Evolutionary conservation across 148 eudicot species (phyloP), one percentile per base, ranked within the genome.

Genomic region (Rhododendron kiyosumense): DNA sequence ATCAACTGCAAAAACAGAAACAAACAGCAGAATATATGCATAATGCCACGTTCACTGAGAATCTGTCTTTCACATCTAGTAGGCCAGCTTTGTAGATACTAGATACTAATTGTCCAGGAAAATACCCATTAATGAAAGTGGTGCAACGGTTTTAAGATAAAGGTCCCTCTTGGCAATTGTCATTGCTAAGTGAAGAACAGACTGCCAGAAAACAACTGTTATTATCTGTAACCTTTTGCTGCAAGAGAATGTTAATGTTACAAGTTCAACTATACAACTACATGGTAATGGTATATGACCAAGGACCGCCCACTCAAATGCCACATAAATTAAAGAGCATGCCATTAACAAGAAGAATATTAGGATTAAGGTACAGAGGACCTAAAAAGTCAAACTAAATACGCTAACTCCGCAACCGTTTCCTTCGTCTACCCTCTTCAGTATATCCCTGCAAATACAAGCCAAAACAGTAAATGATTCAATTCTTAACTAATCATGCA

Each of bases 231-330:
- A 86, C 79, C 85, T 84, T 90, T 88, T 79, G 46, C 65, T 54
- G 89, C 78, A 81, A 85, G 85, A 84, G 80, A 85, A 71, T 83
- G 86, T 84, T 81, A 41, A 81, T 81, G 89, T 84, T 86, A 91
- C 89, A 90, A 43, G 78, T 84, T 74, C 88, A 87, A 83, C 89
- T 90, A 84, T 88, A 90, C 89, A 91, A 88, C 89, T 91, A 90
- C 92, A 90, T 59, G 87, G 85, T 85, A 87, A 89, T 88, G 89
- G 90, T 84, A 79, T 75, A 76, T 26, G 81, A 74, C 85, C 71
- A 82, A 43, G 52, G 69, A 75, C 83, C 41, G 38, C 85, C 77
- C 79, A 63, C 84, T 86, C 88, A 69, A 36, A 87, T 51, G 48
- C 85, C 85, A 87, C 86, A 89, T 57, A 80, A 89, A 79, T 67